Evolutionary conservation across 805 yeast species (phyloP).

Genomic region (Alloascoidea africana): DNA sequence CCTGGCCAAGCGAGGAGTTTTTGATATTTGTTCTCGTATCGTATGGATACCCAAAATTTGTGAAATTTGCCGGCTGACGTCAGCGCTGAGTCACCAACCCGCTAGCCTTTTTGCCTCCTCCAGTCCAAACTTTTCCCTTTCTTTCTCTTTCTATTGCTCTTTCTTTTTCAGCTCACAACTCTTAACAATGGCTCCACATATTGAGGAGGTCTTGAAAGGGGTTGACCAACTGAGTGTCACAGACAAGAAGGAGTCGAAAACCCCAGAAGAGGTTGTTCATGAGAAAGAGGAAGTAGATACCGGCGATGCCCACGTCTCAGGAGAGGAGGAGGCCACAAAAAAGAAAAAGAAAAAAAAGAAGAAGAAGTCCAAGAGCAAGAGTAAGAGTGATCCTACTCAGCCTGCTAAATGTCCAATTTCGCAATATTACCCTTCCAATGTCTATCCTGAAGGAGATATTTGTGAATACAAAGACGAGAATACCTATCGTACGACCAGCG

Average conservation of each 20-base stretch:
- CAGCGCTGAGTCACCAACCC: no score
- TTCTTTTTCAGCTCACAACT: neutral
- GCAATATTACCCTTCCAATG: slow-evolving; percentile 6
- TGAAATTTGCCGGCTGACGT: no score
- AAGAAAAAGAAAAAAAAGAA: slow-evolving; percentile 39
- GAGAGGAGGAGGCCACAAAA: slow-evolving; percentile 13
- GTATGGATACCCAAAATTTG: no score
- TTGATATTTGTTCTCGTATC: no score
- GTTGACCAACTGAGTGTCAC: slow-evolving; percentile 4
- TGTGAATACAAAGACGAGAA: slow-evolving; percentile 59
- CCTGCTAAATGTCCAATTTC: neutral
- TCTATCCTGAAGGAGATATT: slow-evolving; percentile 83
- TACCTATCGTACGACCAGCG: slow-evolving; percentile 64
- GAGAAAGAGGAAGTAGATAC: slow-evolving; percentile 20
- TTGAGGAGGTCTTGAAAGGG: slow-evolving; percentile 2
- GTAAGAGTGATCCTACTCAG: slow-evolving; percentile 15
- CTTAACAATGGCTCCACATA: neutral
- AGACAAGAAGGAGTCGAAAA: slow-evolving; percentile 7
- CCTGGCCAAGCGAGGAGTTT: no score
- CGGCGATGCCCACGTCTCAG: slow-evolving; percentile 13
- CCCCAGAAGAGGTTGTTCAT: slow-evolving; percentile 14
- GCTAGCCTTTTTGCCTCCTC: no score
- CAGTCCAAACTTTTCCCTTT: no score
- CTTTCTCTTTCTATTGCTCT: no score
- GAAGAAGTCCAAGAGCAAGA: slow-evolving; percentile 39